These are phyloP conservation scores for Porcisia deanei DNA, from an alignment of 208 protist genomes.

Conservation along the genomic window DNA sequence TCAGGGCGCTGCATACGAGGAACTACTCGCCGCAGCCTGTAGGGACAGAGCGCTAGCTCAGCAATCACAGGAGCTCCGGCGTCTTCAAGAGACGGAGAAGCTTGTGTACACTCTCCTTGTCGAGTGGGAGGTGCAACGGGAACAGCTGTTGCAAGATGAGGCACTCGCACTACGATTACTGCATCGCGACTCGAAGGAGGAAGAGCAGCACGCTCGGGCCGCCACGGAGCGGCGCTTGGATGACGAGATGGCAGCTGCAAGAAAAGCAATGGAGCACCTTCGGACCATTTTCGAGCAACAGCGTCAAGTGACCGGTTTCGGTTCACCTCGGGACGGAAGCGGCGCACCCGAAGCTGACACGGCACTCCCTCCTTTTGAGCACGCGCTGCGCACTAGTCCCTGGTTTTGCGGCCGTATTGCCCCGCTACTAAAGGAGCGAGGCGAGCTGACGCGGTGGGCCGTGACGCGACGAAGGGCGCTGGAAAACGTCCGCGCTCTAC, in stretches of 20 bases:
- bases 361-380: neutral
- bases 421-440: slow-evolving; percentile 9
- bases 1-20: slow-evolving; percentile 20
- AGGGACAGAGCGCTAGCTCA: slow-evolving; percentile 28
- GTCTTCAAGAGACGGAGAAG: slow-evolving; percentile 35
- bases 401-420: slow-evolving; percentile 13
- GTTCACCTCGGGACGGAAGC: neutral
- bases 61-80: slow-evolving; percentile 35
- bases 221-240: slow-evolving; percentile 5
- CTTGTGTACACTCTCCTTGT: slow-evolving; percentile 30
- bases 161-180: slow-evolving; percentile 7
- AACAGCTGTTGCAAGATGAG: slow-evolving; percentile 25
- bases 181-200: slow-evolving; percentile 8
- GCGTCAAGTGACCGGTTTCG: neutral
- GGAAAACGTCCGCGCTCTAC: slow-evolving; percentile 2
- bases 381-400: neutral
- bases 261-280: neutral
- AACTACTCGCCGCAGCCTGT: slow-evolving; percentile 15
- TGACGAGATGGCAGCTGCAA: slow-evolving; percentile 1
- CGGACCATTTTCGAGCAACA: slow-evolving; percentile 3
- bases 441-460: slow-evolving; percentile 1
- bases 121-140: slow-evolving; percentile 32
- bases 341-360: neutral
- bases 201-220: neutral
- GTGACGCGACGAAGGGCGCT: slow-evolving; percentile 3